Base-by-base conservation (phyloP, 2,329 filamentous ascomycete species). In the Botrytis fragariae region DNA sequence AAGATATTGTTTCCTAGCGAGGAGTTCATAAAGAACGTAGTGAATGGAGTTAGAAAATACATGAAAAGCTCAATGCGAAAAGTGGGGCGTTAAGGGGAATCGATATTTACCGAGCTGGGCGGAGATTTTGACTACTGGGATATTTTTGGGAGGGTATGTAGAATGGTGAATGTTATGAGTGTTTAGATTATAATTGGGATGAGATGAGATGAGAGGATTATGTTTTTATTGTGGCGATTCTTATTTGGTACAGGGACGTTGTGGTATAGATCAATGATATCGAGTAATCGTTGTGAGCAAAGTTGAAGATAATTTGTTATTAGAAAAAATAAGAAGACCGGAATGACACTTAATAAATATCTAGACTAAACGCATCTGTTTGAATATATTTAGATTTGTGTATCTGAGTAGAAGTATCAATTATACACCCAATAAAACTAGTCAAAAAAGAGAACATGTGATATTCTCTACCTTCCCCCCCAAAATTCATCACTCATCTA, bases 401-500 rank as follows among this genome's bases (percentile, higher is more conserved):
- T 25, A 25, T 51, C 10, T 5, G 22, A 14, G 45, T 20, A 45
- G 44, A 20, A 45, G 44, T 2, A 8, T 1, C 6, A 45, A 20
- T 45, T 45, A 20, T 20, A 20, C 6, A 45, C 6, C 18, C 6
- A 8, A 20, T 18, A 7, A 44, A 44, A 20, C 4, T 12, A 25
- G 20, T 1, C 3, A 0, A 25, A 10, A 48, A 48, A 4, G 45
- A 48, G 4, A 4, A 1, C 22, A 25, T 51, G 1, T 5, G 7
- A 51, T 25, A 6, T 25, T 1, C 12, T 51, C 22, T 51, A 5
- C 10, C 10, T 51, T n/a, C n/a, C 4, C 3, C 22, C 22, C 1
- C 0, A 5, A 25, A 25, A 12, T 6, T 14, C 4, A 48, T 4
- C 4, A 14, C 45, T 29, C 12, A n/a, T n/a, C n/a, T n/a, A 16